phyloP scores from a whole-genome alignment of 2,329 filamentous ascomycete species.

The Trichoderma koningiopsis region DNA sequence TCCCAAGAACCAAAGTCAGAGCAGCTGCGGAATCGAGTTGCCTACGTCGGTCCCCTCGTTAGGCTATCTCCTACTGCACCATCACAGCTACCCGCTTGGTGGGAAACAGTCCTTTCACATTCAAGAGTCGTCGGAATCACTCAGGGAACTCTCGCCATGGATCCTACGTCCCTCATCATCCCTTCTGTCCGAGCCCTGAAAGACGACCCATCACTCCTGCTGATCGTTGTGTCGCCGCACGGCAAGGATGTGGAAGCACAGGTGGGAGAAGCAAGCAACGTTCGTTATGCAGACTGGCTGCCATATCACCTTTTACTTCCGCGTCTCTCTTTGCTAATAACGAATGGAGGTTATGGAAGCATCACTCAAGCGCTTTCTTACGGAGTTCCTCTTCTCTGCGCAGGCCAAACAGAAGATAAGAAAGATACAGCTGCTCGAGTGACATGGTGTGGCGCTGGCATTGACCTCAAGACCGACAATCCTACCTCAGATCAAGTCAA shows the following conservation, averaged over 20 bases:
- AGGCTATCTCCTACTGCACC: conserved; percentile 27
- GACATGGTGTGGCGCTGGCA: conserved; percentile 36
- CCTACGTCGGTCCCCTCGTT: conserved; percentile 42
- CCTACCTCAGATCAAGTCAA: conserved; percentile 35
- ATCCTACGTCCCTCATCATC: conserved; percentile 43
- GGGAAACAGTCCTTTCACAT: conserved; percentile 36
- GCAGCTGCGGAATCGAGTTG: conserved; percentile 29
- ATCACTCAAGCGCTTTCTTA: conserved; percentile 42
- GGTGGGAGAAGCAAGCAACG: conserved; percentile 33
- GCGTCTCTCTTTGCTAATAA: conserved; percentile 39
- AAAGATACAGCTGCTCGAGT: conserved; percentile 42
- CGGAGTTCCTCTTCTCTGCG: conserved; percentile 41
- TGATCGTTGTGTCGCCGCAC: conserved; percentile 41
- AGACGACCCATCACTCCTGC: conserved; percentile 33
- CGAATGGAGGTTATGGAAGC: conserved; percentile 44
- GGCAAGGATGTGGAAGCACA: conserved; percentile 32
- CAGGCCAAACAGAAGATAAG: conserved; percentile 43
- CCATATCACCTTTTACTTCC: conserved; percentile 42
- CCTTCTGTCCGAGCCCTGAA: conserved; percentile 41
- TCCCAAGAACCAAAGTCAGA: conserved; percentile 31
- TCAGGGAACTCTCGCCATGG: conserved; percentile 43
- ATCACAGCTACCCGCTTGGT: conserved; percentile 37
- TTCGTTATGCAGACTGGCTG: conserved; percentile 40
- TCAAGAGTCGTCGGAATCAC: conserved; percentile 41
- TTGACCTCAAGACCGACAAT: conserved; percentile 42